These are phyloP conservation scores for Camelina sativa DNA, from an alignment of 345 rosid species.

Conservation along the genomic window DNA sequence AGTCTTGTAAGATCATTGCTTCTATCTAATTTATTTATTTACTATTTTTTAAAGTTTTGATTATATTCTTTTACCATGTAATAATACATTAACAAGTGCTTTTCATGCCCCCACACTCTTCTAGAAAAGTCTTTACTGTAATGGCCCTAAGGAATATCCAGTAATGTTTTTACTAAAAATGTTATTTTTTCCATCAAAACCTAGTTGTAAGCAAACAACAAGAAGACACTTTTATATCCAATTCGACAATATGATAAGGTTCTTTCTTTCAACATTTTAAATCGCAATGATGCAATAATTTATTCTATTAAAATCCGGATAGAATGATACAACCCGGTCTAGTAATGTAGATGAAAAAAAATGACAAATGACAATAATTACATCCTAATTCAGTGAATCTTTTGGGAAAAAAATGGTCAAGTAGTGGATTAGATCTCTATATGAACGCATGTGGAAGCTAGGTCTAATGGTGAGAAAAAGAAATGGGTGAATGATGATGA, in stretches of 20 bases:
- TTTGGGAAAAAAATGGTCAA: not conserved
- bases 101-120: not conserved
- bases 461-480: slow-evolving; percentile 10
- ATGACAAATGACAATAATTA: not conserved
- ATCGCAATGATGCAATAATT: not conserved
- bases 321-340: not conserved
- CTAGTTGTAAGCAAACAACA: not conserved
- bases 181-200: not conserved
- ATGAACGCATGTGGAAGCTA: slow-evolving; percentile 28
- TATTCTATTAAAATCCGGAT: not conserved
- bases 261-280: slow-evolving; percentile 5
- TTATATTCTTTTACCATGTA: slow-evolving; percentile 2
- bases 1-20: slow-evolving; percentile 38
- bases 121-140: slow-evolving; percentile 3
- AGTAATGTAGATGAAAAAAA: not conserved
- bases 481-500: slow-evolving; percentile 32
- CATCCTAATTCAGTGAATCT: not conserved
- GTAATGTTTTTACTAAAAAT: not conserved
- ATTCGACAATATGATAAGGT: not conserved
- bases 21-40: not conserved
- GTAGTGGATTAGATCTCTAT: slow-evolving; percentile 14
- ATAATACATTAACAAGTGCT: slow-evolving; percentile 6
- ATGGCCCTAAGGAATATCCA: slow-evolving; percentile 1
- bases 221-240: not conserved
- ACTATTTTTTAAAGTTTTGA: slow-evolving; percentile 10